phyloP scores from a whole-genome alignment of 352 stramenopile genomes.

The Globisporangium splendens region DNA sequence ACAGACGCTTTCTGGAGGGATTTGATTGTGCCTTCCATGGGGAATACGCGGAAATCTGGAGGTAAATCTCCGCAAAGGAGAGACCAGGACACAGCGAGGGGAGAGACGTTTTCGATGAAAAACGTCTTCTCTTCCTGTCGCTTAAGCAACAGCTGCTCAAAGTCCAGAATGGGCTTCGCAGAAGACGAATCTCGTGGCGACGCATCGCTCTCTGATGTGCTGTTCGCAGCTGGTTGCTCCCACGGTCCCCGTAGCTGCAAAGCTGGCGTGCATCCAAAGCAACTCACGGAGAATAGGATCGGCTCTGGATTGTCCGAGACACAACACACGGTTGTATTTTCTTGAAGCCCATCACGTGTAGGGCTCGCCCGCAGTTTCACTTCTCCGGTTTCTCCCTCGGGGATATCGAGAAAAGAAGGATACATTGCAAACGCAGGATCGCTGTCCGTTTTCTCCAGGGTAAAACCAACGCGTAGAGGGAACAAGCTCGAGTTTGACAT shows the following conservation, averaged over 20 bases:
- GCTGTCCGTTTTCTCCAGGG: slow-evolving; percentile 25
- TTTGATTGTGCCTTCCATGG: slow-evolving; percentile 68
- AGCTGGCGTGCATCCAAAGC: slow-evolving; percentile 77
- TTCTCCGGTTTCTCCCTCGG: slow-evolving; percentile 89
- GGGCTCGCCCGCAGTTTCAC: slow-evolving; percentile 91
- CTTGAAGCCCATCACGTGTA: slow-evolving; percentile 40
- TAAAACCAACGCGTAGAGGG: slow-evolving; percentile 62
- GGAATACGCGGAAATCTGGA: slow-evolving; percentile 68
- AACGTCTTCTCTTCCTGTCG: slow-evolving; percentile 87
- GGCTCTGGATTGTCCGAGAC: slow-evolving; percentile 90
- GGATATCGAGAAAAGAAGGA: slow-evolving; percentile 68
- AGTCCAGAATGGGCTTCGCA: slow-evolving; percentile 60
- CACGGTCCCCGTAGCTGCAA: slow-evolving; percentile 84
- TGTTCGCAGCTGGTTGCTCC: slow-evolving; percentile 62
- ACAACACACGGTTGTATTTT: slow-evolving; percentile 86
- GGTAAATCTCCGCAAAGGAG: slow-evolving; percentile 33
- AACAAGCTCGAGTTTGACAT: slow-evolving; percentile 90
- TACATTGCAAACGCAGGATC: slow-evolving; percentile 65
- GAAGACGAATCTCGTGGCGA: background rate
- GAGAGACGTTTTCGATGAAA: slow-evolving; percentile 78
- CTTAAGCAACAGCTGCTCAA: slow-evolving; percentile 90
- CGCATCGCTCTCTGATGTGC: slow-evolving; percentile 39
- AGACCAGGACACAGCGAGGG: slow-evolving; percentile 76
- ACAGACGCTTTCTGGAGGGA: slow-evolving; percentile 62
- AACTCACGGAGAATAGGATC: slow-evolving; percentile 83